These are phyloP conservation scores for Lagenaria siceraria DNA, from an alignment of 306 rosid species.

Conservation along the genomic window DNA sequence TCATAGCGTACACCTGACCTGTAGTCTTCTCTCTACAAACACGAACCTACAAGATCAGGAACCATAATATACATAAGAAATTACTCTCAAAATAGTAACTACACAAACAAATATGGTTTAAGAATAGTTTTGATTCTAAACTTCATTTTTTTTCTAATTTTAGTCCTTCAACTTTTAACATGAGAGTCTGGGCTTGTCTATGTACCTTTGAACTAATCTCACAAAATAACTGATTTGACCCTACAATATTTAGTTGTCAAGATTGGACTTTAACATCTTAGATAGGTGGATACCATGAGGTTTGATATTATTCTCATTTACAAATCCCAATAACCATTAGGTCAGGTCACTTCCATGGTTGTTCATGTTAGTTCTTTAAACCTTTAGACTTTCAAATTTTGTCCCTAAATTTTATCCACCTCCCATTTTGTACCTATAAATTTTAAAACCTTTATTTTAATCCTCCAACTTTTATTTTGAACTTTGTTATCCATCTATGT, in stretches of 20 bases:
- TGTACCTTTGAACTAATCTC: neutral
- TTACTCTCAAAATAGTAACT: neutral
- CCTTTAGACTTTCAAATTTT: neutral
- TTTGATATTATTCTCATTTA: neutral
- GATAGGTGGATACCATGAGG: neutral
- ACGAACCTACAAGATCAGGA: constrained; percentile 65
- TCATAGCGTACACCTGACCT: constrained; percentile 91
- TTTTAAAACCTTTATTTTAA: neutral
- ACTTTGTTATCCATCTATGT: neutral
- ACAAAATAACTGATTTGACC: neutral
- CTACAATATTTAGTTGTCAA: neutral
- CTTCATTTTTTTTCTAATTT: neutral
- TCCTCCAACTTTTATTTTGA: neutral
- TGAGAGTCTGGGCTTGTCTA: neutral
- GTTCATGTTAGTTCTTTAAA: neutral
- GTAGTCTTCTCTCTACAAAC: constrained; percentile 82
- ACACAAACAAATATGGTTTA: neutral
- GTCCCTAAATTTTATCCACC: neutral
- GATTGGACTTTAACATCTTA: neutral
- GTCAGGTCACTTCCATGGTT: neutral
- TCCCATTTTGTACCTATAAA: neutral
- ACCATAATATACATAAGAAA: constrained; percentile 15
- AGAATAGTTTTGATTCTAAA: neutral
- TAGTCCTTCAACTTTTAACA: neutral
- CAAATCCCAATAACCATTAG: neutral